Conservation (phyloP, 1,284 basidiomycete species). For the Puccinia coronata region DNA sequence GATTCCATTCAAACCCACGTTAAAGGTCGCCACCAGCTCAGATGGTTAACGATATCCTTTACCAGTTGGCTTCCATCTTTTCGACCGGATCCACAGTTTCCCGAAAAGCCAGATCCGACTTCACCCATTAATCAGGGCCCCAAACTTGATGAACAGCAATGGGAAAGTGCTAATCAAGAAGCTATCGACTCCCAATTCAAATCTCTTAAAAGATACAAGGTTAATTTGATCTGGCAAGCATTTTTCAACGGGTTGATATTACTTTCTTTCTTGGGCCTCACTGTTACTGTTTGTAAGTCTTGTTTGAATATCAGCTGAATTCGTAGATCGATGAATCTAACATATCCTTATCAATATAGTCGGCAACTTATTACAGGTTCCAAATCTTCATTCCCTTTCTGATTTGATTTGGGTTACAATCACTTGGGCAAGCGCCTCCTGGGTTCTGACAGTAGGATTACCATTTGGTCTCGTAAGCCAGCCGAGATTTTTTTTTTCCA, state of each 20-base stretch:
- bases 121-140: not conserved
- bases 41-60: not conserved
- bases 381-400: not conserved
- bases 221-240: conserved; percentile 19
- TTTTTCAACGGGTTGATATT: not conserved
- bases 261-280: conserved; percentile 6
- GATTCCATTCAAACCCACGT: not conserved
- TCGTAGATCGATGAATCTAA: not conserved
- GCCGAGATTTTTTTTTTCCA: no score
- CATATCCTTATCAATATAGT: not conserved
- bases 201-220: conserved; percentile 15
- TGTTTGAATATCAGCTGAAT: not conserved
- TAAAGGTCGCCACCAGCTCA: not conserved
- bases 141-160: not conserved
- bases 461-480: conserved; percentile 23
- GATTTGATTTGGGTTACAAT: conserved; percentile 20
- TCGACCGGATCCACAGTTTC: not conserved
- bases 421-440: conserved; percentile 13
- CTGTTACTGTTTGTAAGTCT: not conserved
- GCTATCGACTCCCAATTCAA: not conserved
- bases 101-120: not conserved
- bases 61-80: conserved; percentile 1
- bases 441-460: conserved; percentile 16
- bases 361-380: conserved; percentile 9
- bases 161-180: conserved; percentile 14